A percentile compares a stretch with the other conserved stretches of the same genome.
Conservation (phyloP, 2,329 filamentous ascomycete genomes). For the Lomentospora prolificans region DNA sequence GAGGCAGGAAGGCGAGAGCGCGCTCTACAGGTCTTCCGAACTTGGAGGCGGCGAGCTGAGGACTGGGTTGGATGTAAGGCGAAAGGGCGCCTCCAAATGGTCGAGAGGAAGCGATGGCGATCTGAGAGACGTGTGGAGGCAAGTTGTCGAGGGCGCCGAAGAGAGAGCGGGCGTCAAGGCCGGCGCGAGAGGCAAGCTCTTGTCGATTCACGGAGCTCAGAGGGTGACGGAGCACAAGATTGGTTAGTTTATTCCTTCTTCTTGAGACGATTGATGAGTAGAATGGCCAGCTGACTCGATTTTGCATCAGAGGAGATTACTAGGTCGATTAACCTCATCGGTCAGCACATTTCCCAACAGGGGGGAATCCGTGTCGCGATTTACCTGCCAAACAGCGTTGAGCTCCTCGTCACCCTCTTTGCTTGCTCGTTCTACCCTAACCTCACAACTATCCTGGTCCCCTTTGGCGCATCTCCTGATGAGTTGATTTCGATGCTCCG, state of each 20-base stretch:
- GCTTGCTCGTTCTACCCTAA: constrained; percentile 78
- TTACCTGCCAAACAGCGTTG: constrained; percentile 87
- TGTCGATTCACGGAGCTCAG: constrained; percentile 70
- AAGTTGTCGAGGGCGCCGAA: constrained; percentile 53
- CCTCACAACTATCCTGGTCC: constrained; percentile 73
- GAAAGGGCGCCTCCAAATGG: constrained; percentile 72
- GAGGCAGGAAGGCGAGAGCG: constrained; percentile 74
- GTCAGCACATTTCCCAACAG: constrained; percentile 62
- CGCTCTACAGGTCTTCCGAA: constrained; percentile 74
- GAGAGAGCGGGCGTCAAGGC: constrained; percentile 38
- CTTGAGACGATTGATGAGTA: neutral
- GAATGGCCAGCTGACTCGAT: constrained; percentile 1
- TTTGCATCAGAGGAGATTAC: constrained; percentile 54
- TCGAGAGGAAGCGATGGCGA: constrained; percentile 76
- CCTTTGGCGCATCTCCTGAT: constrained; percentile 65
- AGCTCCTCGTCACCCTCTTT: constrained; percentile 74
- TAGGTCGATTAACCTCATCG: constrained; percentile 79
- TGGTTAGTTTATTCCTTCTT: constrained; percentile 27
- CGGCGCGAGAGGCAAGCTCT: constrained; percentile 59
- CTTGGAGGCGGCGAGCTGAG: constrained; percentile 79
- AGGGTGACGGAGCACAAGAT: constrained; percentile 63
- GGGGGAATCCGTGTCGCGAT: constrained; percentile 71
- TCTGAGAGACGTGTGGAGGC: constrained; percentile 81
- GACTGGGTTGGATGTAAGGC: constrained; percentile 71
- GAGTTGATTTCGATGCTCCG: constrained; percentile 63